Conservation (phyloP, 345 rosid species). For the Arabidopsis thaliana region DNA sequence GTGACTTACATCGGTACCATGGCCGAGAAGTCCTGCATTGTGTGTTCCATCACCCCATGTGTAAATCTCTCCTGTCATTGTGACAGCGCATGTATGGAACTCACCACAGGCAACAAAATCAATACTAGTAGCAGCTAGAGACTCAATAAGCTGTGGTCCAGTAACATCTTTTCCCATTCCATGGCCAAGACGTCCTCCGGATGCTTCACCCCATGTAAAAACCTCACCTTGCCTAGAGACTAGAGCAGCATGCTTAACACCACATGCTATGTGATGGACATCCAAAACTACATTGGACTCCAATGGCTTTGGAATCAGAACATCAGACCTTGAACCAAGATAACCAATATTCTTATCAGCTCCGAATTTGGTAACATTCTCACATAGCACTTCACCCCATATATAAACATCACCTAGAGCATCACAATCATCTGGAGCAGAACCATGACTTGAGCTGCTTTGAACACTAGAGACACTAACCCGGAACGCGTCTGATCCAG, state of each 20-base stretch:
- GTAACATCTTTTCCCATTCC: constrained; percentile 77
- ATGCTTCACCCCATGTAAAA: constrained; percentile 97
- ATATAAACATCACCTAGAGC: constrained; percentile 96
- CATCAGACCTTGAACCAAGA: constrained; percentile 67
- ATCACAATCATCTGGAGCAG: constrained; percentile 95
- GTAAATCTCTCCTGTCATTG: constrained; percentile 88
- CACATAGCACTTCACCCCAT: constrained; percentile 94
- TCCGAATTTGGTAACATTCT: constrained; percentile 62
- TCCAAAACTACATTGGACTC: constrained; percentile 88
- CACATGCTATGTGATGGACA: constrained; percentile 89
- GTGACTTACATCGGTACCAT: constrained; percentile 85
- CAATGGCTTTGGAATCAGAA: constrained; percentile 75
- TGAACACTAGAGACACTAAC: constrained; percentile 97
- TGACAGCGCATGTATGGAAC: constrained; percentile 92
- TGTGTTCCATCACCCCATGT: constrained; percentile 98
- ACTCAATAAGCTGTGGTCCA: constrained; percentile 81
- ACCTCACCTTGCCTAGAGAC: constrained; percentile 94
- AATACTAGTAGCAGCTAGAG: constrained; percentile 63
- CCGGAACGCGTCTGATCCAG: constrained; percentile 88
- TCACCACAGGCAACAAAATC: constrained; percentile 95
- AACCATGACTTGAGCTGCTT: constrained; percentile 96
- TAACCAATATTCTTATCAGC: constrained; percentile 61
- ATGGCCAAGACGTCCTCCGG: constrained; percentile 97
- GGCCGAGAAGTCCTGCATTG: constrained; percentile 94
- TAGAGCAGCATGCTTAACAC: constrained; percentile 87